phyloP scores from a whole-genome alignment of 345 rosid genomes.

The Hypericum perforatum region DNA sequence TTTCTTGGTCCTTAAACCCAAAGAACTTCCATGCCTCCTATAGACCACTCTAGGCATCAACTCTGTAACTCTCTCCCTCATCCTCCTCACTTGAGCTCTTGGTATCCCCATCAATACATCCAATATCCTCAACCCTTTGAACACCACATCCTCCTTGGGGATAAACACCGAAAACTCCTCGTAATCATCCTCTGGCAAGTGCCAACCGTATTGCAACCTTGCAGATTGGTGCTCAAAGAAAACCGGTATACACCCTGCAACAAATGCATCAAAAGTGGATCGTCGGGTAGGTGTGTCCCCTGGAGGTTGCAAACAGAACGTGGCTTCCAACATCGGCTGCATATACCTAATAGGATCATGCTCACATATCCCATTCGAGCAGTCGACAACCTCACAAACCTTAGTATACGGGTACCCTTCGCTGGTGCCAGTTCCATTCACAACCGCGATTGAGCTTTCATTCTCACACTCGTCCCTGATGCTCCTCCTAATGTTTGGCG shows the following conservation, averaged over 20 bases:
- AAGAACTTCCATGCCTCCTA: constrained; percentile 69
- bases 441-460: constrained; percentile 5
- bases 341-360: constrained; percentile 75
- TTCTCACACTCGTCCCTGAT: constrained; percentile 67
- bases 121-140: constrained; percentile 46
- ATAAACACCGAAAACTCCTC: constrained; percentile 54
- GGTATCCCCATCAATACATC: constrained; percentile 72
- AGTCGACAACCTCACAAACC: constrained; percentile 69
- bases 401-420: constrained; percentile 18
- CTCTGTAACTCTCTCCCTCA: constrained; percentile 61
- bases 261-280: constrained; percentile 69
- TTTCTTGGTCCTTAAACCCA: constrained; percentile 43
- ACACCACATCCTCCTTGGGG: constrained; percentile 78
- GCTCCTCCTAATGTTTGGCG: constrained; percentile 70
- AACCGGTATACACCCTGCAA: constrained; percentile 88
- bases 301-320: constrained; percentile 83
- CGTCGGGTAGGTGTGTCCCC: constrained; percentile 86
- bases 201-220: constrained; percentile 66
- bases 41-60: constrained; percentile 68
- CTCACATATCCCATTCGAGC: constrained; percentile 82
- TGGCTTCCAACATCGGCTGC: constrained; percentile 67
- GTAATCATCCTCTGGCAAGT: constrained; percentile 45
- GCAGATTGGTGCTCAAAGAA: constrained; percentile 82
- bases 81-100: constrained; percentile 39
- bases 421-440: background rate